phyloP scores from a whole-genome alignment of 192 early-diverging fungal species.

The Irineochytrium annulatum region DNA sequence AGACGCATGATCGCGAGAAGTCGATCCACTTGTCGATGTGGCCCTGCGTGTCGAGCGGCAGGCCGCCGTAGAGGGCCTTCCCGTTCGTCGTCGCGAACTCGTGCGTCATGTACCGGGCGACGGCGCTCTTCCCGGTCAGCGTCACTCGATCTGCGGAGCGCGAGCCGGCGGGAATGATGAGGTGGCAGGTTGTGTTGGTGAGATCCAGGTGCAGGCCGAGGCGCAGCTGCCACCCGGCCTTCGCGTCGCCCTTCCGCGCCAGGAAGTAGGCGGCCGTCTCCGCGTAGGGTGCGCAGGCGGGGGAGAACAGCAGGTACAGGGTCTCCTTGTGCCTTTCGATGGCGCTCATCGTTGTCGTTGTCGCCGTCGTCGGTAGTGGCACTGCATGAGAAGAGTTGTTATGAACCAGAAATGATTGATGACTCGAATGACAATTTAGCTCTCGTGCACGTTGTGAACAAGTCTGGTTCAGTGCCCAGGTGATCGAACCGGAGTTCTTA shows the following conservation, averaged over 20 bases:
- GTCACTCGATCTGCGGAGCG: conserved; percentile 1
- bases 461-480: too few relatives aligned
- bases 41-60: conserved; percentile 7
- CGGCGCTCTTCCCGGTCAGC: conserved; percentile 17
- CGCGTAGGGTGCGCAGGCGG: conserved; percentile 16
- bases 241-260: background rate
- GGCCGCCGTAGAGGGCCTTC: background rate
- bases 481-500: too few relatives aligned
- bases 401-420: too few relatives aligned
- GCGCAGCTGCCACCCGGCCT: background rate
- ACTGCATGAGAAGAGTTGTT: too few relatives aligned
- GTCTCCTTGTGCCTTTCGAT: conserved; percentile 15
- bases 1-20: background rate
- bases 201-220: conserved; percentile 24
- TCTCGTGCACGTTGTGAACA: too few relatives aligned
- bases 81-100: background rate
- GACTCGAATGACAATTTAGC: too few relatives aligned
- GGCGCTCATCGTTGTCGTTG: background rate
- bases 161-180: conserved; percentile 21
- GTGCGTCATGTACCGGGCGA: conserved; percentile 15
- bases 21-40: conserved; percentile 6
- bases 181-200: background rate
- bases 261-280: conserved; percentile 25
- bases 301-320: conserved; percentile 26
- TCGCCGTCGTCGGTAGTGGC: too few relatives aligned